Evolutionary conservation across 306 rosid genomes (phyloP), one percentile per base, ranked within the genome.

Genomic region (Fagus crenata): DNA sequence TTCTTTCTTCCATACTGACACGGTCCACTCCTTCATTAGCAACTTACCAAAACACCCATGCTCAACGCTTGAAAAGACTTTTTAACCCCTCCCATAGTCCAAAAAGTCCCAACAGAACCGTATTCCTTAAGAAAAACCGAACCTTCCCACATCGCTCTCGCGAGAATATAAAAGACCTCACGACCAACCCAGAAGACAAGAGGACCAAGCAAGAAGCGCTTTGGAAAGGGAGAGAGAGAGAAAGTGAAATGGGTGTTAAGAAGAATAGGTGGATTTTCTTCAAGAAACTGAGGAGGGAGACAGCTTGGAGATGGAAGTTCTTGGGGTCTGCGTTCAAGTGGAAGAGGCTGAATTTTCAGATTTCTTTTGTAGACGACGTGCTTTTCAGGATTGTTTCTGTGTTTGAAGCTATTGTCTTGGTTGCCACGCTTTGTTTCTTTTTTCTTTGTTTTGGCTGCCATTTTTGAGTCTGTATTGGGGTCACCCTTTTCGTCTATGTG

Each of bases 391-490:
- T 93, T 35, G 53, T 88, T 1, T 89, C 96, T 60, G 83, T 73
- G 56, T 78, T 86, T 33, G 98, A 93, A 75, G 90, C 92, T 3
- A 41, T 91, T 7, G 65, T 86, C 2, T 78, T 93, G 69, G 81
- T 85, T 15, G 39, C 74, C 71, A 7, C 67, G 0, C 78, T 88
- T 60, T 77, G 72, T 33, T 82, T 89, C 59, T 93, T 93, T 84
- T 91, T 88, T 65, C 86, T 89, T 28, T 85, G 77, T 15, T 93
- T 91, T 43, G 96, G 96, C 35, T 93, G 96, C 85, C 80, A 75
- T 42, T 85, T 92, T 40, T 90, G 81, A 86, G 28, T 22, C 28
- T 22, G 28, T 22, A 22, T 22, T 22, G 28, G 28, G 28, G 28
- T 22, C 28, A 22, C 28, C 28, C 28, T 22, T 22, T 22, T 22